phyloP scores from a whole-genome alignment of 2,329 filamentous ascomycete species.

The Clonostachys rhizophaga region DNA sequence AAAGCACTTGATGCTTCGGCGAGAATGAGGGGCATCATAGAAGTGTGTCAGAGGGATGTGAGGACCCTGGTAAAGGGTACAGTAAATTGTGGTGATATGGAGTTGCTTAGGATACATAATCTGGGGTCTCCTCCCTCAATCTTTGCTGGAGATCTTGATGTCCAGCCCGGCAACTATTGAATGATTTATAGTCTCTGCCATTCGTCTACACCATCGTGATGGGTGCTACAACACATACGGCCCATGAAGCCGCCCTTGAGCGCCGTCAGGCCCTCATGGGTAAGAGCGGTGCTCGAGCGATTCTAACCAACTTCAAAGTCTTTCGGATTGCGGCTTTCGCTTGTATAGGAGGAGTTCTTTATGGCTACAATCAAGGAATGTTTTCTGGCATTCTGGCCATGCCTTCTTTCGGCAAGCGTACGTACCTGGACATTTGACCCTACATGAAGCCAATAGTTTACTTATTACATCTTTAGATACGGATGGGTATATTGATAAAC shows the following conservation, averaged over 20 bases:
- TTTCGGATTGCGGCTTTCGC: conserved; percentile 58
- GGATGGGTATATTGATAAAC: conserved; percentile 40
- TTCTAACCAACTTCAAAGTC: conserved; percentile 57
- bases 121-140: too few species aligned
- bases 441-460: not conserved
- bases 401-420: conserved; percentile 46
- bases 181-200: too few species aligned
- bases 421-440: conserved; percentile 11
- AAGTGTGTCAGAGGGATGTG: too few species aligned
- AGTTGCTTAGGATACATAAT: too few species aligned
- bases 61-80: too few species aligned
- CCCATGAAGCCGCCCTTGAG: conserved; percentile 46
- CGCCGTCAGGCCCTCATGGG: conserved; percentile 50
- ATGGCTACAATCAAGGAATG: conserved; percentile 70
- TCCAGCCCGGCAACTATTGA: too few species aligned
- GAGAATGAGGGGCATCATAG: too few species aligned
- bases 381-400: conserved; percentile 57
- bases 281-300: conserved; percentile 40
- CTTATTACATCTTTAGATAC: conserved; percentile 39
- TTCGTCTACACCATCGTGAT: too few species aligned
- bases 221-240: not conserved
- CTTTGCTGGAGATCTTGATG: too few species aligned
- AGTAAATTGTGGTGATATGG: too few species aligned
- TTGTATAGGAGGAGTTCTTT: conserved; percentile 56
- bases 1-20: too few species aligned